These are phyloP conservation scores for Trichosporon inkin DNA, from an alignment of 1,284 basidiomycete species.

Conservation along the genomic window DNA sequence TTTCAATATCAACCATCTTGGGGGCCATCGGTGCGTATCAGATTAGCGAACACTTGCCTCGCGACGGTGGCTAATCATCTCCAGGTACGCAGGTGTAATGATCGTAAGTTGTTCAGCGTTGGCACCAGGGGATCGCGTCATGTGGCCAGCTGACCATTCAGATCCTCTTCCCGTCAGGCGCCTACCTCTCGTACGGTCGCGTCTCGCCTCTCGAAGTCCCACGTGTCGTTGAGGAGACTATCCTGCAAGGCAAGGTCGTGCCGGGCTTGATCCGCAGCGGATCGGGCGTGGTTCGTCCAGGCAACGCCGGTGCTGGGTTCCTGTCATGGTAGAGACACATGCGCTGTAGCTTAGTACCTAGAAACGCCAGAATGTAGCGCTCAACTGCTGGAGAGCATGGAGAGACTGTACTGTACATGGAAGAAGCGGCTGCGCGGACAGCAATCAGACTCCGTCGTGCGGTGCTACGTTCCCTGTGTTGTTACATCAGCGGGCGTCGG, in stretches of 20 bases:
- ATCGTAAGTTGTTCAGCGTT: slow-evolving; percentile 58
- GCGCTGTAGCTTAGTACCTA: neutral
- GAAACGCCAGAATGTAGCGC: too few relatives aligned
- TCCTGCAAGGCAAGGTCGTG: slow-evolving; percentile 74
- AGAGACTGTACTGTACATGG: too few relatives aligned
- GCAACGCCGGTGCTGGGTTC: slow-evolving; percentile 26
- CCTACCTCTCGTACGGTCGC: slow-evolving; percentile 87
- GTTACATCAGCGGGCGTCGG: slow-evolving; percentile 5
- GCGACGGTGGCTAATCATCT: neutral
- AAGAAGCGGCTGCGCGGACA: too few relatives aligned
- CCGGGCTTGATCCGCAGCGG: slow-evolving; percentile 78
- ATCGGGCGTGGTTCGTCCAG: slow-evolving; percentile 57
- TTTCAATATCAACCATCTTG: slow-evolving; percentile 78
- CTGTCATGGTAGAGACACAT: slow-evolving; percentile 28
- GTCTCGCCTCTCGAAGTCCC: slow-evolving; percentile 83
- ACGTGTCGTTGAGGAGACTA: slow-evolving; percentile 77
- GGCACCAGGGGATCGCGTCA: neutral
- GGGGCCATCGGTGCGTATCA: slow-evolving; percentile 66
- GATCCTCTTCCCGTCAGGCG: slow-evolving; percentile 81
- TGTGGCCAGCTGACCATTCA: slow-evolving; percentile 46
- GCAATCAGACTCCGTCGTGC: too few relatives aligned
- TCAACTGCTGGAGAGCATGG: too few relatives aligned
- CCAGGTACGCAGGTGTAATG: slow-evolving; percentile 74
- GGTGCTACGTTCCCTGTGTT: neutral
- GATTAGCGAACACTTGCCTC: neutral